These are phyloP conservation scores for Sequoiadendron giganteum DNA, from an alignment of 75 land plant species.

Conservation along the genomic window DNA sequence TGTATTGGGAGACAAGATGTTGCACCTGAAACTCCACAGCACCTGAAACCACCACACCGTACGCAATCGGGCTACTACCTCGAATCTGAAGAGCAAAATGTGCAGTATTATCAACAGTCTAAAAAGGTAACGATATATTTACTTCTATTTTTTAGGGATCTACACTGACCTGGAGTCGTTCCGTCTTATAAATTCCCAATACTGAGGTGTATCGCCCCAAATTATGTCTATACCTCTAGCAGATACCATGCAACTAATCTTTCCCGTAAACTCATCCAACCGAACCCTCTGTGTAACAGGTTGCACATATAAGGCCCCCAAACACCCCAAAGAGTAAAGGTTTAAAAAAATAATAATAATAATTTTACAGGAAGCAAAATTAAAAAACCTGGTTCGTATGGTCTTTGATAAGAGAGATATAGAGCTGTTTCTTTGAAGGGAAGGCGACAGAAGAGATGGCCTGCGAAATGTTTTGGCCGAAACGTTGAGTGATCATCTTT, in stretches of 20 bases:
- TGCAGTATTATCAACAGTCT: too few relatives aligned
- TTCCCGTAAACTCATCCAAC: neutral
- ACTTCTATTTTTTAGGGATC: too few relatives aligned
- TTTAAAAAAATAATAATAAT: too few relatives aligned
- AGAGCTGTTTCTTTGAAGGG: neutral
- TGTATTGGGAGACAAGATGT: neutral
- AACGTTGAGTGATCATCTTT: neutral
- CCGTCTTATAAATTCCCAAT: neutral
- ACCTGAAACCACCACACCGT: neutral
- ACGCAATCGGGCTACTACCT: neutral
- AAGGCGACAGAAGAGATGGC: neutral
- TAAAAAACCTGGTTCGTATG: neutral
- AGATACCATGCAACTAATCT: neutral
- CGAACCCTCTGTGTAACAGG: neutral
- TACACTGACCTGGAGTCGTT: neutral
- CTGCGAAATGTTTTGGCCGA: neutral
- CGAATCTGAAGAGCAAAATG: neutral
- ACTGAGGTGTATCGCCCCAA: neutral
- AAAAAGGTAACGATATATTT: too few relatives aligned
- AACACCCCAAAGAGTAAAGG: too few relatives aligned
- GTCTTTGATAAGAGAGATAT: neutral
- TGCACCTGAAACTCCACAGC: neutral
- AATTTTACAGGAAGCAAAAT: too few relatives aligned
- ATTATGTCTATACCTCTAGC: neutral
- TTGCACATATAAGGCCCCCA: too few relatives aligned